Evolutionary conservation across 2,329 filamentous ascomycete species (phyloP).

Genomic region (Cercospora sp.): DNA sequence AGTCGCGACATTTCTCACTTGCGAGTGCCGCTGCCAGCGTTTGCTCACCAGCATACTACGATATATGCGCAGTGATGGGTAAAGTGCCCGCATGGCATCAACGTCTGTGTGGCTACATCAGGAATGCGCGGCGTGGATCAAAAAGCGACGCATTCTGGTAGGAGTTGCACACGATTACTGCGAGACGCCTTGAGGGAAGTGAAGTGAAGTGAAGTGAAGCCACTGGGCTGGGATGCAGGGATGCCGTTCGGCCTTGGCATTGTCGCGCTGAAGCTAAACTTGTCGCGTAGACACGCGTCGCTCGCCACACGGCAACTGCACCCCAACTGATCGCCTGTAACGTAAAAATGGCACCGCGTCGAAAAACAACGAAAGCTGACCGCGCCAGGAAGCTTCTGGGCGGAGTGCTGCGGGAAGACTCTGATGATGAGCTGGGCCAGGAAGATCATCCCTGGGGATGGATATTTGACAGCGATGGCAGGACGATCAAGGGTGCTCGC

Average conservation of each 20-base stretch:
- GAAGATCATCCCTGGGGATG: slow-evolving; percentile 56
- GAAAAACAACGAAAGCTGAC: slow-evolving; percentile 46
- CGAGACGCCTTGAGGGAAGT: not conserved
- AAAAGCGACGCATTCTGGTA: not conserved
- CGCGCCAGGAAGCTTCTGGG: slow-evolving; percentile 54
- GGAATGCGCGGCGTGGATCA: not conserved
- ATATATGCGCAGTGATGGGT: not conserved
- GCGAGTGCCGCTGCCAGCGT: not conserved
- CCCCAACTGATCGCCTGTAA: slow-evolving; percentile 1
- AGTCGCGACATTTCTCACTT: not conserved
- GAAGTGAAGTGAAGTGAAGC: not conserved
- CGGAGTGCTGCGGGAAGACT: slow-evolving; percentile 72
- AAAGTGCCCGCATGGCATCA: not conserved
- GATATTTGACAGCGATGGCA: slow-evolving; percentile 55
- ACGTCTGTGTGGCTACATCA: not conserved
- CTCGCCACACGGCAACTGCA: slow-evolving; percentile 12
- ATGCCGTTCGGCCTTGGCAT: not conserved
- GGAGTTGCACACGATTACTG: not conserved
- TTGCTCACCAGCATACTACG: not conserved
- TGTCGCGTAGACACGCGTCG: not conserved
- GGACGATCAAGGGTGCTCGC: slow-evolving; percentile 71
- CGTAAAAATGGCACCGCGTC: slow-evolving; percentile 43
- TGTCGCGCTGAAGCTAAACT: not conserved
- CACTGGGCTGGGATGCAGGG: not conserved
- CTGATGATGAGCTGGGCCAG: slow-evolving; percentile 75